Base-by-base conservation (phyloP, 306 rosid species). In the Betula pendula region DNA sequence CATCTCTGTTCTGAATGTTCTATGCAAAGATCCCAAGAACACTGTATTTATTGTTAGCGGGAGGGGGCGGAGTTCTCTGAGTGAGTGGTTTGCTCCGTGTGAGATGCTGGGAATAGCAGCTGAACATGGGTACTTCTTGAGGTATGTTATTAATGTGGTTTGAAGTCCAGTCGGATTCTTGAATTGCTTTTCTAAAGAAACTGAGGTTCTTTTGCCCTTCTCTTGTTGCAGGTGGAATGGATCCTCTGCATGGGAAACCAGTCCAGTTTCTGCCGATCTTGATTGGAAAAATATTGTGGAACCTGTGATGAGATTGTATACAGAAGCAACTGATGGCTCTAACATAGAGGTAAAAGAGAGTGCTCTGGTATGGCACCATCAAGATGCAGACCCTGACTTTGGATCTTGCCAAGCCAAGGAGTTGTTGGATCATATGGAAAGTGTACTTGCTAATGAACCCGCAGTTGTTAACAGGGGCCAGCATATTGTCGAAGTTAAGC, bases 321-420 rank as follows among this genome's bases (percentile, higher is more conserved):
- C 87, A 6, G 97, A 91, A 84, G 88, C 92, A 63, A 94, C 93
- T 0, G 97, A 91, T 74, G 98, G 98, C 29, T 94, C 98, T 27
- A 87, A 35, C 80, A 88, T 94, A 19, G 98, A 94, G 77, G 20
- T 63, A 25, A 91, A 94, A 79, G 97, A 87, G 60, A 89, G 91
- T 68, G 97, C 92, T 70, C 75, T 94, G 90, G 97, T 94, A 63
- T 94, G 98, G 97, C 95, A 90, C 79, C 93, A 94, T 77, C 96
- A 88, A 82, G 95, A 90, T 71, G 98, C 98, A 52, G 96, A 94
- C 84, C 92, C 93, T 6, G 92, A 87, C 77, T 94, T 94, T 76
- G 96, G 97, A 66, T 94, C 96, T 20, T 90, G 94, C 78, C 97
- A 91, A 80, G 96, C 97, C 58, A 91, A 88, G 76, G 96, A 94